These are phyloP conservation scores for Apiospora phragmitis DNA, from an alignment of 2,329 filamentous ascomycete genomes.

Conservation along the genomic window DNA sequence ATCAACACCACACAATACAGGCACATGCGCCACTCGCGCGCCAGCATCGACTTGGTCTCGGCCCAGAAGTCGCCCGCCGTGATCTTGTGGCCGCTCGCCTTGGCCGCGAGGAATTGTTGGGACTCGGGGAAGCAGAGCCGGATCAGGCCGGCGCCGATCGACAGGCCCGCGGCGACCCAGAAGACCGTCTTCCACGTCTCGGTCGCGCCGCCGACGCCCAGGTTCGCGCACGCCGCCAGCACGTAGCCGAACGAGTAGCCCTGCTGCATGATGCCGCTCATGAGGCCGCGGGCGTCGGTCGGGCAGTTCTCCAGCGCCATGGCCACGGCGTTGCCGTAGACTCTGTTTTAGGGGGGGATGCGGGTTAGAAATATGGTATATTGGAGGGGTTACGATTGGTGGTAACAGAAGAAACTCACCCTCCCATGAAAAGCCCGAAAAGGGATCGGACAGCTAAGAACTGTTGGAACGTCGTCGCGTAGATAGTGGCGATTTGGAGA, in stretches of 20 bases:
- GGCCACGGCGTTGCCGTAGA: slow-evolving; percentile 76
- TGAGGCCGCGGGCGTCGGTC: slow-evolving; percentile 70
- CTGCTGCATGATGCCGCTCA: slow-evolving; percentile 81
- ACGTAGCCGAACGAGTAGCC: slow-evolving; percentile 82
- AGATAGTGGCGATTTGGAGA: slow-evolving; percentile 75
- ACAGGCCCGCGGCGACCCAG: slow-evolving; percentile 69
- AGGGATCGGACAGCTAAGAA: slow-evolving; percentile 74
- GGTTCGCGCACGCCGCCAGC: slow-evolving; percentile 72
- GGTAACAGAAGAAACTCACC: not conserved
- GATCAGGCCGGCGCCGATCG: slow-evolving; percentile 67
- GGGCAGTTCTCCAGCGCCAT: slow-evolving; percentile 77
- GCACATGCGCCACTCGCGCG: slow-evolving; percentile 73
- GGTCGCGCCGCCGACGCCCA: slow-evolving; percentile 65
- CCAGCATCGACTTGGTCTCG: slow-evolving; percentile 68
- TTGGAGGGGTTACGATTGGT: too few species aligned
- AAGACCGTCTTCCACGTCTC: slow-evolving; percentile 75
- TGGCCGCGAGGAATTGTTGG: slow-evolving; percentile 71
- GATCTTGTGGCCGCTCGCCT: slow-evolving; percentile 55
- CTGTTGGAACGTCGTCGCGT: slow-evolving; percentile 68
- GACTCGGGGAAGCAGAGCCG: slow-evolving; percentile 73
- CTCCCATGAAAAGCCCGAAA: slow-evolving; percentile 80
- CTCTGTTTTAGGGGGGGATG: slow-evolving; percentile 42
- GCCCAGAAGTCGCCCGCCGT: slow-evolving; percentile 61
- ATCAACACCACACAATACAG: slow-evolving; percentile 77
- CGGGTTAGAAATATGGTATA: too few species aligned